Percentiles rank a stretch among this genome's conserved stretches.
Conservation (phyloP, 208 protist species). For the Leishmania gerbilli region DNA sequence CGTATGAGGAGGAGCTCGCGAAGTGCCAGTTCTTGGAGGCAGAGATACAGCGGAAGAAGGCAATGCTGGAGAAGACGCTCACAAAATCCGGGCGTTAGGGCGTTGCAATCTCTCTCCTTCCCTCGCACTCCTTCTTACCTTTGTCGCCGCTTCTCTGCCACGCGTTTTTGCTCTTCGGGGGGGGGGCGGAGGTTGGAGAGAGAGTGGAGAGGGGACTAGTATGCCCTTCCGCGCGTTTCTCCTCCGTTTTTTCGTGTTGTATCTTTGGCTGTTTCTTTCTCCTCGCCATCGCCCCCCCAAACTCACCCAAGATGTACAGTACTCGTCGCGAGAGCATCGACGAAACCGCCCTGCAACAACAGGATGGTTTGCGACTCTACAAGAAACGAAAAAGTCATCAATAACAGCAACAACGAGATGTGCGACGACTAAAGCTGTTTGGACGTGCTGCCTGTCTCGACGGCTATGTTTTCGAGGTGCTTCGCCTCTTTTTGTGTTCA, state of each 20-base stretch:
- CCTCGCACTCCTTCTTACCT: conserved; percentile 9
- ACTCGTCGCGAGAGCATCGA: neutral
- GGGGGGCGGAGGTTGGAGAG: neutral
- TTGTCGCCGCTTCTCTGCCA: conserved; percentile 2
- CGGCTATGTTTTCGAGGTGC: neutral
- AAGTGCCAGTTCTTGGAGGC: conserved; percentile 69
- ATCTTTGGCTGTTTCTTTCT: neutral
- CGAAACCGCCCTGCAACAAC: no score
- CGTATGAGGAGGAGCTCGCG: conserved; percentile 72
- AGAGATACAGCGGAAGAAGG: conserved; percentile 70
- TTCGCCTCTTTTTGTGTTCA: neutral
- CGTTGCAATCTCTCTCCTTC: conserved; percentile 2
- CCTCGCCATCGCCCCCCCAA: neutral
- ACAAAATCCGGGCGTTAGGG: conserved; percentile 14
- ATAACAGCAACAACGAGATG: neutral
- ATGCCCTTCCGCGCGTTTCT: neutral
- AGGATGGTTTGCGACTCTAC: neutral
- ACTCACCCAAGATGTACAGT: conserved; percentile 2
- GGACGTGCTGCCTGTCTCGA: neutral
- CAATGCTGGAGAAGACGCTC: conserved; percentile 62
- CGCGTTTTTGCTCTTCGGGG: neutral
- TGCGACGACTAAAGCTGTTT: neutral
- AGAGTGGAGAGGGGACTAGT: neutral
- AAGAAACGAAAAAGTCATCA: neutral
- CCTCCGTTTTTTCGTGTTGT: neutral